A percentile compares a stretch with the other conserved stretches of the same genome.
phyloP scores from a whole-genome alignment of 805 yeast species.

The Cephaloascus fragrans region DNA sequence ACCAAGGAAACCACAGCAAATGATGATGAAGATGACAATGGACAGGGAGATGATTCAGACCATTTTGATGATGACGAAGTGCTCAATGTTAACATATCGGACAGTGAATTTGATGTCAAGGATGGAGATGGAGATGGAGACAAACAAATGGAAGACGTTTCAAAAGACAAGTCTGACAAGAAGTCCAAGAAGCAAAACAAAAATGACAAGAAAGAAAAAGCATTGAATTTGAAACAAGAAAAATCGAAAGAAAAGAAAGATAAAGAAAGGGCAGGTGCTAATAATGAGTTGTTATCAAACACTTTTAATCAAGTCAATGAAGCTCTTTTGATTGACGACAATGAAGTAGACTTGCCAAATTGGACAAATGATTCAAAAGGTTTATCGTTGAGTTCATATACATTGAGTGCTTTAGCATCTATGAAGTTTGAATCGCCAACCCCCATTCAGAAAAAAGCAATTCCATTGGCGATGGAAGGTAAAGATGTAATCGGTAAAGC shows the following conservation, averaged over 20 bases:
- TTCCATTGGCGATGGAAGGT: conserved; percentile 67
- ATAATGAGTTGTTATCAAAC: conserved; percentile 14
- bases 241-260: not conserved
- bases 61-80: conserved; percentile 10
- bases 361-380: conserved; percentile 42
- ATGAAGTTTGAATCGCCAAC: conserved; percentile 67
- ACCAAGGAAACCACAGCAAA: conserved; percentile 12
- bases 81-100: conserved; percentile 8
- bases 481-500: conserved; percentile 92
- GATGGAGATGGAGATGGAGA: conserved; percentile 11
- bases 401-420: conserved; percentile 50
- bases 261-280: conserved; percentile 5
- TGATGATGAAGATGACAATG: conserved; percentile 7
- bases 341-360: conserved; percentile 41
- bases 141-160: conserved; percentile 1
- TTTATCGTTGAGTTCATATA: conserved; percentile 38
- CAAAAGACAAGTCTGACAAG: conserved; percentile 1
- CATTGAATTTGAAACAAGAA: not conserved
- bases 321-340: conserved; percentile 19
- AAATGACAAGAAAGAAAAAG: conserved; percentile 1
- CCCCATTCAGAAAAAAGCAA: conserved; percentile 66
- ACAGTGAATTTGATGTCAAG: conserved; percentile 12
- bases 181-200: not conserved
- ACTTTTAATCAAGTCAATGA: conserved; percentile 19
- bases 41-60: conserved; percentile 8